A percentile compares a stretch with the other conserved stretches of the same genome.
phyloP scores from a whole-genome alignment of 2,329 filamentous ascomycete genomes.

The Fusarium nematophilum region DNA sequence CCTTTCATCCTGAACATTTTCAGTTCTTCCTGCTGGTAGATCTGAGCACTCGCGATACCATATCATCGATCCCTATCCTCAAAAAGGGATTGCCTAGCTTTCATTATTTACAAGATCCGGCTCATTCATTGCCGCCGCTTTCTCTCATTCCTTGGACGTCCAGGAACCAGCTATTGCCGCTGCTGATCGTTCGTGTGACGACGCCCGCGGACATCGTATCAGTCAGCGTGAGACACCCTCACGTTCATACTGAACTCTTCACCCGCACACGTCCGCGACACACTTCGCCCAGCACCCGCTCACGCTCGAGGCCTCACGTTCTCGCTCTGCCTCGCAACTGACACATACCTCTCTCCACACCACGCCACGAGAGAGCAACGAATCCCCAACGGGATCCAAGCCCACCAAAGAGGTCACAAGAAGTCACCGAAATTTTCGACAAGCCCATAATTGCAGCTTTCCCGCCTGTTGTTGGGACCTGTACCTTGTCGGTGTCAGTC shows the following conservation, averaged over 20 bases:
- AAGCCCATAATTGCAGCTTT: constrained; percentile 31
- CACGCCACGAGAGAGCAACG: constrained; percentile 25
- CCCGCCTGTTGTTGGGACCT: constrained; percentile 22
- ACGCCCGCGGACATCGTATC: constrained; percentile 38
- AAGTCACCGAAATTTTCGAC: constrained; percentile 30
- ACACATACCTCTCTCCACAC: constrained; percentile 33
- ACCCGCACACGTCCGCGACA: constrained; percentile 17
- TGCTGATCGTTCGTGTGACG: constrained; percentile 33
- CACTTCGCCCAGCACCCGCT: constrained; percentile 15
- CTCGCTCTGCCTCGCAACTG: constrained; percentile 27
- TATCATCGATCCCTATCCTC: constrained; percentile 7
- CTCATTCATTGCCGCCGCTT: not conserved
- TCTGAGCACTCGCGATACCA: constrained; percentile 8
- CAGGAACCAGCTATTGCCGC: constrained; percentile 12
- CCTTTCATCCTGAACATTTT: constrained; percentile 1
- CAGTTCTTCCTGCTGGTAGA: constrained; percentile 12
- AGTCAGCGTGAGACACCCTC: constrained; percentile 34
- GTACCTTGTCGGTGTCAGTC: constrained; percentile 22
- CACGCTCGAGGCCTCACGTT: constrained; percentile 21
- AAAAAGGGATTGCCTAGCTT: constrained; percentile 11
- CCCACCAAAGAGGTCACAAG: constrained; percentile 31
- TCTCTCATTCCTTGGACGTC: constrained; percentile 15
- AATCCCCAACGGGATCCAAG: constrained; percentile 25
- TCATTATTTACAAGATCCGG: constrained; percentile 13
- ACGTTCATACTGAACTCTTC: not conserved